These are phyloP conservation scores for Cercospora zeae-maydis DNA, from an alignment of 2,329 filamentous ascomycete species.

Conservation along the genomic window DNA sequence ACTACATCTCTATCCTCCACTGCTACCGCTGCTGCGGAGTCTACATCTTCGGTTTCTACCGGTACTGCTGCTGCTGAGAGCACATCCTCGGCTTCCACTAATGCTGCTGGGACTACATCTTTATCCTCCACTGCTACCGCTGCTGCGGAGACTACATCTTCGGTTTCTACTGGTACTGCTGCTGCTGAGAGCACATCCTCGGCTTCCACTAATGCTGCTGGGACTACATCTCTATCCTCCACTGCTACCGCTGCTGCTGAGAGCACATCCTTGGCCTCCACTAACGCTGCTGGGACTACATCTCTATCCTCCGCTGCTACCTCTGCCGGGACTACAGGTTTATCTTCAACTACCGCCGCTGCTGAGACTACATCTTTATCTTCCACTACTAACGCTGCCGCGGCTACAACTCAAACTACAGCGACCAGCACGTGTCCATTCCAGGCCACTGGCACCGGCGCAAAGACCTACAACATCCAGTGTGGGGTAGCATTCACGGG, in stretches of 20 bases:
- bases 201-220: neutral
- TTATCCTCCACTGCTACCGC: neutral
- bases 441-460: neutral
- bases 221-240: too few species aligned
- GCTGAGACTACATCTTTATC: too few species aligned
- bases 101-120: neutral
- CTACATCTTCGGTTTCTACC: too few species aligned
- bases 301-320: too few species aligned
- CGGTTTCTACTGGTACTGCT: too few species aligned
- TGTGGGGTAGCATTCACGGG: neutral
- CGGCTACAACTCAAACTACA: neutral
- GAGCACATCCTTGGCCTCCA: too few species aligned
- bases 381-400: too few species aligned
- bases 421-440: neutral
- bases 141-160: neutral
- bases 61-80: too few species aligned
- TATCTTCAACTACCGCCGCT: too few species aligned
- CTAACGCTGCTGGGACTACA: too few species aligned
- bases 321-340: neutral
- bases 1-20: neutral
- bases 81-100: neutral
- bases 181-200: neutral
- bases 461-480: neutral
- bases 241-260: neutral
- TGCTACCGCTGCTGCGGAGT: neutral